Evolutionary conservation across 345 rosid genomes (phyloP).

Genomic region (Ceriops zippeliana): DNA sequence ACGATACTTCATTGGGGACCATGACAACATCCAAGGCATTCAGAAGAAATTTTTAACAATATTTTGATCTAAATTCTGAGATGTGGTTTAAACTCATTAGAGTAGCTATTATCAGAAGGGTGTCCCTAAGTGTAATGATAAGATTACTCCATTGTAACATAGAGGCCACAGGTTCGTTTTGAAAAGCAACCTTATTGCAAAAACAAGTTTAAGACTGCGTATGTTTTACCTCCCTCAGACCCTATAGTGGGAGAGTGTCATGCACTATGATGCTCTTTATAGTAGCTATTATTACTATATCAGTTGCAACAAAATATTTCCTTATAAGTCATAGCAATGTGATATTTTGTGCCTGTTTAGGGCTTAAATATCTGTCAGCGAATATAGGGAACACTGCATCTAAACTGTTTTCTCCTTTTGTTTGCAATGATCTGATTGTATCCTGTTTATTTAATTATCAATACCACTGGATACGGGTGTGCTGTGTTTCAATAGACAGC

Average conservation of each 20-base stretch:
- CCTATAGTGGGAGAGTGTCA: no score
- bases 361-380: background rate
- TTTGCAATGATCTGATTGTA: background rate
- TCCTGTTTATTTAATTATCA: background rate
- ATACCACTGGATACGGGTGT: background rate
- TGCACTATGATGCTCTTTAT: no score
- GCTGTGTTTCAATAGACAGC: background rate
- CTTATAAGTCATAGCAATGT: background rate
- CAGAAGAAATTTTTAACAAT: constrained; percentile 4
- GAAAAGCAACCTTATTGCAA: no score
- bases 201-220: no score
- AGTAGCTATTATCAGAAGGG: background rate
- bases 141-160: no score
- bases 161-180: no score
- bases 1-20: background rate
- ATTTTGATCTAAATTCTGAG: background rate
- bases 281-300: background rate
- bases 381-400: background rate
- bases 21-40: no score
- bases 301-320: background rate
- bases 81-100: background rate
- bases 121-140: no score
- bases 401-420: background rate
- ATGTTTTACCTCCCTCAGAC: no score
- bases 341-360: background rate